Percentiles rank a stretch among this genome's conserved stretches.
Evolutionary conservation across 495 filamentous ascomycete genomes (phyloP).

Genomic region (Neurospora tetraspora): DNA sequence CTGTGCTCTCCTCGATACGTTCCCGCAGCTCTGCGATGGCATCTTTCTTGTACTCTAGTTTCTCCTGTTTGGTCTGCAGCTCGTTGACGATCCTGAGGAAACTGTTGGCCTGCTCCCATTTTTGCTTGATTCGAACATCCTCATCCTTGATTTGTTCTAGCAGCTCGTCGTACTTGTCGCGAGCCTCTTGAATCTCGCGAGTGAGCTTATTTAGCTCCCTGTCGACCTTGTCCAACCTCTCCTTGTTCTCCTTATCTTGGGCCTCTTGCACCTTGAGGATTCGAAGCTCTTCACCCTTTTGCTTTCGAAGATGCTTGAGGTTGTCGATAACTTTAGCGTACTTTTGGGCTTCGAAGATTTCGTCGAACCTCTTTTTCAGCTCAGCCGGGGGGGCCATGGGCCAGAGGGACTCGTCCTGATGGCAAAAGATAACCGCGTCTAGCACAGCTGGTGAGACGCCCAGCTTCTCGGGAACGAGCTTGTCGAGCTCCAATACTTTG

Average conservation of each 20-base stretch:
- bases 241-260: slow-evolving; percentile 75
- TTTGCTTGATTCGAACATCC: slow-evolving; percentile 30
- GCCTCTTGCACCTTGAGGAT: slow-evolving; percentile 62
- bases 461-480: slow-evolving; percentile 74
- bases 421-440: slow-evolving; percentile 94
- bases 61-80: slow-evolving; percentile 48
- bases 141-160: slow-evolving; percentile 36
- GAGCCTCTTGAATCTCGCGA: slow-evolving; percentile 61
- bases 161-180: slow-evolving; percentile 47
- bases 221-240: slow-evolving; percentile 63
- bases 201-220: slow-evolving; percentile 53
- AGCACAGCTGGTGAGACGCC: slow-evolving; percentile 86
- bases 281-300: slow-evolving; percentile 62
- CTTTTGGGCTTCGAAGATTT: slow-evolving; percentile 93
- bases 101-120: slow-evolving; percentile 33
- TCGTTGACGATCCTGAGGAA: slow-evolving; percentile 49
- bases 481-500: slow-evolving; percentile 66
- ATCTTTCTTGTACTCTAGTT: slow-evolving; percentile 44
- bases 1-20: slow-evolving; percentile 62
- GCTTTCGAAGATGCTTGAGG: slow-evolving; percentile 76
- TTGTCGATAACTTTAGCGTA: slow-evolving; percentile 97
- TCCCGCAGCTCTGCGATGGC: slow-evolving; percentile 58
- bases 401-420: slow-evolving; percentile 97
- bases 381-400: slow-evolving; percentile 82
- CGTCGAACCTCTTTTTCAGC: slow-evolving; percentile 90